Percentiles rank a stretch among this genome's conserved stretches.
Evolutionary conservation across 2,329 filamentous ascomycete species (phyloP).

Genomic region (Trichoderma aggressivum): DNA sequence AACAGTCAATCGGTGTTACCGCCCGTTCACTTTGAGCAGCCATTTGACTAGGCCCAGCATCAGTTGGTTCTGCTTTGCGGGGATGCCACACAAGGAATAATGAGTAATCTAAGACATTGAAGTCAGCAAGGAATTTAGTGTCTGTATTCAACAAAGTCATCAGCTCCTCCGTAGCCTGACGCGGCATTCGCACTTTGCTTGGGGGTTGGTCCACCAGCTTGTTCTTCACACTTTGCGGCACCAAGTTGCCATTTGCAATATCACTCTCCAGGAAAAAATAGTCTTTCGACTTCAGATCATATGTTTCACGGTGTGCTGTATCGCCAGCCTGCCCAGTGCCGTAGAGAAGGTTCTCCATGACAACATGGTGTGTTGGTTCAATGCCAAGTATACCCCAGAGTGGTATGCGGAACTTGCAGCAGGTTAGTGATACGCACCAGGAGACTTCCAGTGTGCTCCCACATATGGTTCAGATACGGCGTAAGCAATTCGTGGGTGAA

Average conservation of each 20-base stretch:
- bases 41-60: constrained; percentile 19
- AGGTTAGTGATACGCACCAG: constrained; percentile 71
- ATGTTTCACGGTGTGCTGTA: constrained; percentile 60
- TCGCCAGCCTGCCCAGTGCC: constrained; percentile 42
- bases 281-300: constrained; percentile 69
- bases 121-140: constrained; percentile 57
- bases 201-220: constrained; percentile 65
- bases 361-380: constrained; percentile 67
- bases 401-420: constrained; percentile 51
- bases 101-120: constrained; percentile 72
- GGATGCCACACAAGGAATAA: constrained; percentile 57
- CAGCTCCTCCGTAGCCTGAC: constrained; percentile 54
- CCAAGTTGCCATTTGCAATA: constrained; percentile 60
- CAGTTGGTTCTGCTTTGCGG: constrained; percentile 32
- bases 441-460: constrained; percentile 54
- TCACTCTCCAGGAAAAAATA: constrained; percentile 77
- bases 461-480: constrained; percentile 64
- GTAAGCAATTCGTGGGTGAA: constrained; percentile 64
- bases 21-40: neutral
- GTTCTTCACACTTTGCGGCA: constrained; percentile 61
- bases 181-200: constrained; percentile 53
- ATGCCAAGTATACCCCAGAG: constrained; percentile 57
- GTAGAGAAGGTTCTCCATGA: constrained; percentile 73
- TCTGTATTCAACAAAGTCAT: constrained; percentile 55
- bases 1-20: constrained; percentile 31